Base-by-base conservation (phyloP, 352 stramenopile genomes). In the Globisporangium recalcitrans region DNA sequence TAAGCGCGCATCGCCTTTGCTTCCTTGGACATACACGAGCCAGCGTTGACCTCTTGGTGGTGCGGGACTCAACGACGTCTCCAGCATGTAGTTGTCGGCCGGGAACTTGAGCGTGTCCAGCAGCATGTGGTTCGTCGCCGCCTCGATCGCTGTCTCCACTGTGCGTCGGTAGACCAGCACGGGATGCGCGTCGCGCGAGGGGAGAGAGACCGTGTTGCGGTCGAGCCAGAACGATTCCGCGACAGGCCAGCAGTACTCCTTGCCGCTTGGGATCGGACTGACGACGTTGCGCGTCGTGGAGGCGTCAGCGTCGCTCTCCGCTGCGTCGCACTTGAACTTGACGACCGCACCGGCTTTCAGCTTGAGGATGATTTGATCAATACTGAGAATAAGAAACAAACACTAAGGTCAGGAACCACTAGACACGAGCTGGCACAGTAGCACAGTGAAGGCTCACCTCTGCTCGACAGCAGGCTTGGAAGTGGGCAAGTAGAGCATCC, bases 71-170 rank as follows among this genome's bases (percentile, higher is more conserved):
- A 94, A 68, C 0, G 69, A 29, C 8, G 47, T 78, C 59, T 96
- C 85, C 16, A 96, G 56, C 40, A 77, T 52, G 47, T 96, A 96
- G 36, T 63, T 87, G 44, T 96, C 87, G 0, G 82, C 76, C 3
- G 87, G 84, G 58, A 96, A 96, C 67, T 93, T 93, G 60, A 96
- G 80, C 42, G 83, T 94, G 62, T 96, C 87, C 7, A 96, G 65
- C 38, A 95, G 66, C 84, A 96, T 94, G 63, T 91, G 82, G 67
- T 86, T 95, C 24, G 84, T 94, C 8, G 85, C 87, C 4, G 77
- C 79, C 58, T 96, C 87, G 13, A 93, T 90, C 1, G 82, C 82
- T 19, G 78, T 81, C 62, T 96, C 87, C 3, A 91, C 80, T 1
- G 79, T 87, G 16, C 87, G 70, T 0, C 71, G 74, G 56, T 78